Evolutionary conservation across 2,329 filamentous ascomycete genomes (phyloP), one percentile per base, ranked within the genome.

Genomic region (Pleoardoris graminearum): DNA sequence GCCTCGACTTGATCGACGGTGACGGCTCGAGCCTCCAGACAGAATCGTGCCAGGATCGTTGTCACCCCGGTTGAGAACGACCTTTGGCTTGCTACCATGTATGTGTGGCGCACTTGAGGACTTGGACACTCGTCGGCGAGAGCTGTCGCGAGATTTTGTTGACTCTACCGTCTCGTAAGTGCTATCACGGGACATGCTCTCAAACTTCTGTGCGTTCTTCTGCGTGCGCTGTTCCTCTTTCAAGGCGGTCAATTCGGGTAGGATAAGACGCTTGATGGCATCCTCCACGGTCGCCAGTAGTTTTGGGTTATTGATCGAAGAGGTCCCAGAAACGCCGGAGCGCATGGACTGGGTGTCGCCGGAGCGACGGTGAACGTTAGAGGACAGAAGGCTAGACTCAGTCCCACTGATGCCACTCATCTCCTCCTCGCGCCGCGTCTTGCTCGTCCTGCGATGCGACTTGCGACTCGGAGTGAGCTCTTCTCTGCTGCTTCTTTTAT

Each of bases 201-300:
- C 83, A 27, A 89, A 92, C 52, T 86, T 87, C 50, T 84, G 84
- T 10, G 84, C 84, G 63, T 85, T 87, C 59, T 88, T 82, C 57
- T 87, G 85, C 59, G 88, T 87, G 71, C 90, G 92, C 70, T 93
- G 89, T 67, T 96, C 91, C 64, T 92, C 86, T 73, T 96, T 97
- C 49, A 99, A 79, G 8, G 91, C 90, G 63, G 91, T 93, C 38
- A 99, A 80, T 73, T 99, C 93, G 0, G 94, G 94, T 2, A 99
- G 77, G 48, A 97, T 96, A 44, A 96, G 80, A 43, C 91, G 84
- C 57, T 91, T 87, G 66, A 97, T 96, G 12, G 91, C 91, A 75
- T 96, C 91, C 75, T 97, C 92, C 3, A 97, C 92, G 0, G 91
- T 94, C 66, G 94, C 90, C 2, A 97, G 81, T 1, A 97, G 77